Conservation (phyloP, 345 rosid species). For the Hibiscus mutabilis region DNA sequence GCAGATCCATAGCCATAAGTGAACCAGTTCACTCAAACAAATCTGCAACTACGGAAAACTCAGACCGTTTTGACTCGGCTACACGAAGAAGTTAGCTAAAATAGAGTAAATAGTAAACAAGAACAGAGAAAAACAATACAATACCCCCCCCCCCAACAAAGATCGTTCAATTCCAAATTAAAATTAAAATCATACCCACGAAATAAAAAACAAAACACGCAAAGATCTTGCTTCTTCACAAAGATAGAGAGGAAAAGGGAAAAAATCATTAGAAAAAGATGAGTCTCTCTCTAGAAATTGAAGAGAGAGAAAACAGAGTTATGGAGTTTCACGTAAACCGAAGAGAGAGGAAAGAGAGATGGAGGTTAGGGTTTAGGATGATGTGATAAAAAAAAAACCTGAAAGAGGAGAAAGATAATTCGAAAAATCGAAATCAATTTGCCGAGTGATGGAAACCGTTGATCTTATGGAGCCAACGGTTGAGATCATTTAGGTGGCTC, state of each 20-base stretch:
- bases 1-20: constrained; percentile 9
- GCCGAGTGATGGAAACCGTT: constrained; percentile 22
- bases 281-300: neutral
- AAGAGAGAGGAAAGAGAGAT: neutral
- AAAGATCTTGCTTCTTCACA: too few relatives aligned
- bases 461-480: constrained; percentile 27
- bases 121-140: neutral
- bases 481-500: constrained; percentile 27
- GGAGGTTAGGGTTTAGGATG: constrained; percentile 63
- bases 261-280: neutral
- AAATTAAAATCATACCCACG: neutral
- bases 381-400: neutral
- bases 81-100: neutral
- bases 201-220: neutral
- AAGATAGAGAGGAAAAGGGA: constrained; percentile 10
- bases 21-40: neutral
- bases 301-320: constrained; percentile 3
- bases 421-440: too few relatives aligned
- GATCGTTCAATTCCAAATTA: neutral
- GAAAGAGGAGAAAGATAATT: neutral
- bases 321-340: constrained; percentile 30
- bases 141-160: too few relatives aligned
- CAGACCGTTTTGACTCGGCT: neutral
- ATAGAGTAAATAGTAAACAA: neutral
- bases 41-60: neutral